Conservation (phyloP, 192 early-diverging fungal genomes). For the Entomortierella beljakovae region DNA sequence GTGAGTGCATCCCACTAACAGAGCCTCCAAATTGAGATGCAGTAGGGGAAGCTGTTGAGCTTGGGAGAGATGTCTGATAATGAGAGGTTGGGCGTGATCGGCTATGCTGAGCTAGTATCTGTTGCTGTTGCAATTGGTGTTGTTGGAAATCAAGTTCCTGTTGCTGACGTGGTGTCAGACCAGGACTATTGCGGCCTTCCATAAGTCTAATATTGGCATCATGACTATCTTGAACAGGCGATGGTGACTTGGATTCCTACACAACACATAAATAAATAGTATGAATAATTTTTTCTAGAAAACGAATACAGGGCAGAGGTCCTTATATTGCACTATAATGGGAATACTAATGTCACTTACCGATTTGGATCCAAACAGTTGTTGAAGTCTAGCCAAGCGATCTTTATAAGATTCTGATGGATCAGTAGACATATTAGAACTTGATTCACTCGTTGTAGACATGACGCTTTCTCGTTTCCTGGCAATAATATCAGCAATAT, state of each 20-base stretch:
- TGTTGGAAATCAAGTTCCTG: conserved; percentile 47
- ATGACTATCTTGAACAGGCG: conserved; percentile 37
- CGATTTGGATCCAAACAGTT: conserved; percentile 63
- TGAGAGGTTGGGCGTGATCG: conserved; percentile 39
- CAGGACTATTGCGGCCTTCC: conserved; percentile 40
- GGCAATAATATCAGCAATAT: conserved; percentile 16
- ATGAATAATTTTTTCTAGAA: no score
- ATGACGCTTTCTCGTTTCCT: conserved; percentile 35
- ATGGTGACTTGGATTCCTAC: conserved; percentile 43
- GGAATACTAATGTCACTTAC: no score
- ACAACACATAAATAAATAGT: not conserved
- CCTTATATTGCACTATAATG: no score
- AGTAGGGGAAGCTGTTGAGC: conserved; percentile 6
- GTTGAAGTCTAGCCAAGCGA: conserved; percentile 68
- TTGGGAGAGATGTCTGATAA: conserved; percentile 19
- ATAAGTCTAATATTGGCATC: conserved; percentile 7
- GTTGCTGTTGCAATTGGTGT: conserved; percentile 51
- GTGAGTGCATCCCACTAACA: conserved; percentile 18
- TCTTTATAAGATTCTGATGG: conserved; percentile 61
- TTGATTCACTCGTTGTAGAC: conserved; percentile 14
- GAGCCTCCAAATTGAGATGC: conserved; percentile 5
- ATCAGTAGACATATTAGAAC: conserved; percentile 8
- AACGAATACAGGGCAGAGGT: no score
- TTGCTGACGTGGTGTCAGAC: conserved; percentile 22
- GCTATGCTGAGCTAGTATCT: conserved; percentile 47